phyloP scores from a whole-genome alignment of 768 basidiomycete species.

The Termitomyces sp. region DNA sequence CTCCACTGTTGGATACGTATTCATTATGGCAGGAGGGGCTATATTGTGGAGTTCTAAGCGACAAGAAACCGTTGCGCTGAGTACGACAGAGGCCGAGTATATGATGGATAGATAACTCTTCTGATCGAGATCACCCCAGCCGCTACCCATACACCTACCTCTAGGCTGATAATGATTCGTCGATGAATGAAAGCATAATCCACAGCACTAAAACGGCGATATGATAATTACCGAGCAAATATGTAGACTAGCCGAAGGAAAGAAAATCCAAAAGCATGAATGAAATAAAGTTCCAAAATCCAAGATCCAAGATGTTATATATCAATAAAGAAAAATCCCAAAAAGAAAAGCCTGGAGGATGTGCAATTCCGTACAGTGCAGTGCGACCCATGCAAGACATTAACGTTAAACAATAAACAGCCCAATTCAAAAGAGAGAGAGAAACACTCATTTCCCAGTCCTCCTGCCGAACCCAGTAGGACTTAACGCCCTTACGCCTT shows the following conservation, averaged over 20 bases:
- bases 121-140: too few species aligned
- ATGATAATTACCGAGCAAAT: neutral
- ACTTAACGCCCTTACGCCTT: conserved; percentile 17
- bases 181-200: too few species aligned
- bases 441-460: neutral
- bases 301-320: neutral
- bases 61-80: too few species aligned
- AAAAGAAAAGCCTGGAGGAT: neutral
- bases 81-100: too few species aligned
- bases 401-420: too few species aligned
- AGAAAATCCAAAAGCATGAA: neutral
- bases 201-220: neutral
- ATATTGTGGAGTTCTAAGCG: too few species aligned
- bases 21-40: too few species aligned
- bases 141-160: too few species aligned
- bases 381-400: neutral
- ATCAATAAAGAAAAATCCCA: neutral
- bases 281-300: neutral
- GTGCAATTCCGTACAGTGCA: neutral
- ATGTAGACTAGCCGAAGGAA: neutral
- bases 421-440: neutral
- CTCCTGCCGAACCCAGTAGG: conserved; percentile 18
- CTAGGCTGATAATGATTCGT: too few species aligned
- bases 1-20: too few species aligned
- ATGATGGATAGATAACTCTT: too few species aligned